Conservation (phyloP, 1,139 yeast genomes). For the Yamadazyma spencermartinsiae region DNA sequence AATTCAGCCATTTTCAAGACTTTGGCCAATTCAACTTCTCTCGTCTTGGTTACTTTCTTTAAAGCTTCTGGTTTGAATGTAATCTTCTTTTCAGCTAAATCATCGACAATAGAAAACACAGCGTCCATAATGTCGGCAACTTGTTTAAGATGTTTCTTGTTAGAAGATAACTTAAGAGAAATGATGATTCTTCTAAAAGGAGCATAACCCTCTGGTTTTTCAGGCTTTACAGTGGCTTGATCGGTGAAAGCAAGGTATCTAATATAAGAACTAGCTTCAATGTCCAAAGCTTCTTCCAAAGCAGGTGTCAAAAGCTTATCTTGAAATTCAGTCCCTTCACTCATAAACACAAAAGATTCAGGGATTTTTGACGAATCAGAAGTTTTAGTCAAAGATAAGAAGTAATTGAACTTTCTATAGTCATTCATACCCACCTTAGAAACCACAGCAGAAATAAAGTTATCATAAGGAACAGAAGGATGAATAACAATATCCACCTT, state of each 20-base stretch:
- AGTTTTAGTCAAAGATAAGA: constrained; percentile 80
- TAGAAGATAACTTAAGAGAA: constrained; percentile 49
- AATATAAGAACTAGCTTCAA: constrained; percentile 53
- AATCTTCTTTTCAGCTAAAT: constrained; percentile 44
- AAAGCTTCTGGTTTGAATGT: constrained; percentile 66
- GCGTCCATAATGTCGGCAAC: constrained; percentile 51
- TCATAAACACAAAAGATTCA: constrained; percentile 78
- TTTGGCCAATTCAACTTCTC: constrained; percentile 69
- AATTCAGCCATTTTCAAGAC: constrained; percentile 60
- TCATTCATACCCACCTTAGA: constrained; percentile 82
- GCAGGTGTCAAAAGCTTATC: constrained; percentile 55
- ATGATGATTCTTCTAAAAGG: constrained; percentile 59
- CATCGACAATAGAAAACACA: constrained; percentile 55
- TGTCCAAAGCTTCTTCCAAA: constrained; percentile 46
- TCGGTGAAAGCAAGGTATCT: constrained; percentile 81
- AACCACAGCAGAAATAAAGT: constrained; percentile 80
- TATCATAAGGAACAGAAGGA: constrained; percentile 59
- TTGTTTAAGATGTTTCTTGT: constrained; percentile 46
- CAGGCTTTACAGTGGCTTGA: constrained; percentile 71
- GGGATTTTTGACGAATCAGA: constrained; percentile 72
- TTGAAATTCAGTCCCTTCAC: constrained; percentile 81
- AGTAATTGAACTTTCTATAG: constrained; percentile 75
- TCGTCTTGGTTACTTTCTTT: constrained; percentile 70
- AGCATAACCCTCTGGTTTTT: constrained; percentile 45
- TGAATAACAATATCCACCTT: constrained; percentile 60